Conservation (phyloP, 108 stramenopile genomes). For the Fragilariopsis cylindrus region DNA sequence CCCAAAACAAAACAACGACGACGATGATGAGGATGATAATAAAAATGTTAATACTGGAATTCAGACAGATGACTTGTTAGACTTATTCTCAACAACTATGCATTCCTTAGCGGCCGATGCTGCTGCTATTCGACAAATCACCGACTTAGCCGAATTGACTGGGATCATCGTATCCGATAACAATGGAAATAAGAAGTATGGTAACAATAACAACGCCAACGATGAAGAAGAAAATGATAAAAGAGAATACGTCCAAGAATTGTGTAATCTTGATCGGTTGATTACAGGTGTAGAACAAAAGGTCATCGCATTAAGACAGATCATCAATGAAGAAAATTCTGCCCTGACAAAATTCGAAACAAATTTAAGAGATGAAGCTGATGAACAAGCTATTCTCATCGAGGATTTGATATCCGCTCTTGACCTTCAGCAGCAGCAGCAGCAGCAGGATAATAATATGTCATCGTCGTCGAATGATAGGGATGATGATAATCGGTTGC, state of each 20-base stretch:
- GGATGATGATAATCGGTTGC: background rate
- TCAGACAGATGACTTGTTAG: constrained; percentile 16
- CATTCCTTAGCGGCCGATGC: constrained; percentile 35
- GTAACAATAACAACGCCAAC: background rate
- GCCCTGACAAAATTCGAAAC: constrained; percentile 41
- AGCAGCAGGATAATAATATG: background rate
- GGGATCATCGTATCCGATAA: background rate
- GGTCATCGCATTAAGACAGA: constrained; percentile 25
- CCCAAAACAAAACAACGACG: background rate
- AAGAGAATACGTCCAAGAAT: background rate
- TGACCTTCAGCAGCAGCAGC: background rate
- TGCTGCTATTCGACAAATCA: constrained; percentile 33
- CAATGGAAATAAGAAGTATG: background rate
- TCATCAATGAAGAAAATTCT: constrained; percentile 35
- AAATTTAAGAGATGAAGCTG: constrained; percentile 26
- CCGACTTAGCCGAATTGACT: constrained; percentile 11
- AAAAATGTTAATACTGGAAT: background rate
- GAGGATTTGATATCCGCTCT: constrained; percentile 16
- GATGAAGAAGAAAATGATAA: background rate
- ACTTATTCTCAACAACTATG: constrained; percentile 37
- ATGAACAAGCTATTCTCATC: constrained; percentile 27
- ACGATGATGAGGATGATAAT: background rate
- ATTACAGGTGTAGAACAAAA: constrained; percentile 36
- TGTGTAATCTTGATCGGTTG: constrained; percentile 13
- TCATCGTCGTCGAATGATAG: background rate